Conservation (phyloP, 441 rosid genomes). For the Populus hybrid region DNA sequence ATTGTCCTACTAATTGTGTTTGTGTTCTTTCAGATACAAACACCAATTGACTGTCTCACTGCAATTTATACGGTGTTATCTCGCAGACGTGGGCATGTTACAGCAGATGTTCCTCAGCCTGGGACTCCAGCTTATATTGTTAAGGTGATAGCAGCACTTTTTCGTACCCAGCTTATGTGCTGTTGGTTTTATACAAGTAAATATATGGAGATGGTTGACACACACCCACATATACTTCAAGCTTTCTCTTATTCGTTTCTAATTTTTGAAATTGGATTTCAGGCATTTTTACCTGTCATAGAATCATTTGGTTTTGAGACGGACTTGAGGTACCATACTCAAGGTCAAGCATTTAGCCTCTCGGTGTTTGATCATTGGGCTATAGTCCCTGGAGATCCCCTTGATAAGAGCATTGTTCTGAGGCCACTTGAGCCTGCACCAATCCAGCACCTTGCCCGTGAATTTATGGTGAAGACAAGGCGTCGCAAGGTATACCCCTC, state of each 20-base stretch:
- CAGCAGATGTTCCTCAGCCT: conserved; percentile 97
- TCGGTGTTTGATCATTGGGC: conserved; percentile 91
- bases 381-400: conserved; percentile 90
- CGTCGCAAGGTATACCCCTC: conserved; percentile 62
- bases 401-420: conserved; percentile 75
- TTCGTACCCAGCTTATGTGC: neutral
- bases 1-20: conserved; percentile 3
- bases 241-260: neutral
- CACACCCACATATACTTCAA: neutral
- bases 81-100: conserved; percentile 97
- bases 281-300: conserved; percentile 85
- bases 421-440: conserved; percentile 91
- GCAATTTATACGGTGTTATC: conserved; percentile 93
- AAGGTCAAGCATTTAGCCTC: conserved; percentile 81
- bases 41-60: conserved; percentile 93
- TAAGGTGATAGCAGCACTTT: conserved; percentile 42
- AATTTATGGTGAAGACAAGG: conserved; percentile 92
- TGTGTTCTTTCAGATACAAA: conserved; percentile 69
- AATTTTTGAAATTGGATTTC: conserved; percentile 20
- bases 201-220: neutral
- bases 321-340: conserved; percentile 81
- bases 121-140: conserved; percentile 96
- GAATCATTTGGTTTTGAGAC: conserved; percentile 93
- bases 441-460: conserved; percentile 88
- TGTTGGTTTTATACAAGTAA: neutral